phyloP scores from a whole-genome alignment of 331 rosid species.

The Dryas integrifolia region DNA sequence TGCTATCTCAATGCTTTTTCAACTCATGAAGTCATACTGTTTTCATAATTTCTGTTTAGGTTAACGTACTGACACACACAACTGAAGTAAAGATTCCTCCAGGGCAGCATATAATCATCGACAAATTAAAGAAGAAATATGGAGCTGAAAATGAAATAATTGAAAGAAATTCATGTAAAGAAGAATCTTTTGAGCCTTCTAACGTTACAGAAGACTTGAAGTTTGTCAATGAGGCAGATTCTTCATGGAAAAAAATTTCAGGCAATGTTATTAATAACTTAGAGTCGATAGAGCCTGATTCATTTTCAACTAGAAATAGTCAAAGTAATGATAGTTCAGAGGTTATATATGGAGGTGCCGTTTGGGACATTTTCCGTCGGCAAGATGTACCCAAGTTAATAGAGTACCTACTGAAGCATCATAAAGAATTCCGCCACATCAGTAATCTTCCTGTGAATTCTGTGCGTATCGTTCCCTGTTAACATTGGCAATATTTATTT shows the following conservation, averaged over 20 bases:
- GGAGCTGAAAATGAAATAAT: slow-evolving; percentile 32
- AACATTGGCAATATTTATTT: slow-evolving; percentile 1
- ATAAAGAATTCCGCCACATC: slow-evolving; percentile 51
- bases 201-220: slow-evolving; percentile 26
- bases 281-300: slow-evolving; percentile 24
- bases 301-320: slow-evolving; percentile 8
- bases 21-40: slow-evolving; percentile 12
- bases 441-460: slow-evolving; percentile 48
- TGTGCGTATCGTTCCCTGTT: slow-evolving; percentile 28
- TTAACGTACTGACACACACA: slow-evolving; percentile 58
- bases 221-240: slow-evolving; percentile 1
- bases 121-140: slow-evolving; percentile 35
- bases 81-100: slow-evolving; percentile 43
- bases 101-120: slow-evolving; percentile 37
- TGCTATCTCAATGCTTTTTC: slow-evolving; percentile 14
- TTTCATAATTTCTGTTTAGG: slow-evolving; percentile 37
- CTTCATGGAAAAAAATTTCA: slow-evolving; percentile 14
- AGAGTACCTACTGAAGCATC: slow-evolving; percentile 52
- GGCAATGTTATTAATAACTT: slow-evolving; percentile 20
- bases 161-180: slow-evolving; percentile 23
- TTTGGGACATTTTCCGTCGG: slow-evolving; percentile 73
- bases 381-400: slow-evolving; percentile 56
- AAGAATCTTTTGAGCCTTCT: slow-evolving; percentile 28
- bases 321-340: slow-evolving; percentile 31
- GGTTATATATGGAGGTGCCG: slow-evolving; percentile 49